Evolutionary conservation across 2,329 filamentous ascomycete genomes (phyloP), one percentile per base, ranked within the genome.

Genomic region (Colletotrichum echinochloae): DNA sequence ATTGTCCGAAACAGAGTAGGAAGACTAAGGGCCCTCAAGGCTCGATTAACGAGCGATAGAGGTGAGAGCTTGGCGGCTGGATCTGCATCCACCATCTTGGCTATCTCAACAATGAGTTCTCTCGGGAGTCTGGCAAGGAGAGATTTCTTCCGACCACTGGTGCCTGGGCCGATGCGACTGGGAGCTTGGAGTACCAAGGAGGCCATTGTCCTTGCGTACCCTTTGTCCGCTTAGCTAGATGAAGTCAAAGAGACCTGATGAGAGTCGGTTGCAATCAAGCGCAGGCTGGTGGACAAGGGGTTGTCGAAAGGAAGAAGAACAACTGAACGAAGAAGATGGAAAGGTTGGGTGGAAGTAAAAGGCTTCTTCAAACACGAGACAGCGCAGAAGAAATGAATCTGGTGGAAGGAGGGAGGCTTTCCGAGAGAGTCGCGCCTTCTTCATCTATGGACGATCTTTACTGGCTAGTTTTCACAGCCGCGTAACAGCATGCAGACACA

Each of bases 81-180:
- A 2, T 59, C 23, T 1, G 11, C 6, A 2, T 46, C 56, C 23
- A 59, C 1, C 18, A 44, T 11, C 23, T 30, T 39, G 6, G n/a
- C 4, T 11, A 59, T 26, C 41, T 46, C 56, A 18, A 59, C 2
- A 6, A 59, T n/a, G 37, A 59, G 26, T 18, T 59, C 56, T 33
- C 16, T 30, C 8, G 56, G 56, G 35, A 59, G 48, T 5, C 4
- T 51, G 26, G 6, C 26, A 30, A 51, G 48, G 2, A 1, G 7
- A 18, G 16, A 9, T 2, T 16, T 0, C 4, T 6, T 28, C 5
- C 1, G 6, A 7, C 3, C 5, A 8, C 48, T 16, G 3, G 8
- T 28, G 26, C 14, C 26, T 18, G 26, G 48, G 3, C 18, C 16
- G 48, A 6, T 3, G 1, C 8, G 6, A 14, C 1, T 7, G 3